A percentile compares a stretch with the other conserved stretches of the same genome.
Evolutionary conservation across 1,284 basidiomycete genomes (phyloP).

Genomic region (Rhodotorula glutinis): DNA sequence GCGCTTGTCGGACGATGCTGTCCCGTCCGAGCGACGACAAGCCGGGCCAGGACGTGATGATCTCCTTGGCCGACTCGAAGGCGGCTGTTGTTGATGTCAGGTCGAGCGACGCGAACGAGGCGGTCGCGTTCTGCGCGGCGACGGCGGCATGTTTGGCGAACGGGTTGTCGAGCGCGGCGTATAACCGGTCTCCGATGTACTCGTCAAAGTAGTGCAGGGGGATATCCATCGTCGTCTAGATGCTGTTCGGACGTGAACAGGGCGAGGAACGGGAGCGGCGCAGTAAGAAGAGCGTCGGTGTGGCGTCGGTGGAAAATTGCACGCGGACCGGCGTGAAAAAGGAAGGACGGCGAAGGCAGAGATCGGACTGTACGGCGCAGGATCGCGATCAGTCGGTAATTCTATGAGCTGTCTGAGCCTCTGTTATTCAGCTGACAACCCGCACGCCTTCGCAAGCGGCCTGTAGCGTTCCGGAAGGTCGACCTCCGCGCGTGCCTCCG

Average conservation of each 20-base stretch:
- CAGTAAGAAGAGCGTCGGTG: not conserved
- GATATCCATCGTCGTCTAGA: conserved; percentile 19
- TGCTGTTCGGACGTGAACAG: not conserved
- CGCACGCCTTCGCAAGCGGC: too few relatives aligned
- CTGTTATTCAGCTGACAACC: too few relatives aligned
- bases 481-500: too few relatives aligned
- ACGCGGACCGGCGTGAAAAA: too few relatives aligned
- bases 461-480: too few relatives aligned
- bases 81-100: conserved; percentile 42
- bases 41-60: conserved; percentile 38
- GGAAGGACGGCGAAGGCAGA: too few relatives aligned
- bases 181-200: conserved; percentile 71
- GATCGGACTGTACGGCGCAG: too few relatives aligned
- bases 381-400: too few relatives aligned
- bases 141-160: conserved; percentile 54
- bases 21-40: conserved; percentile 75
- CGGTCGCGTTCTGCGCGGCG: conserved; percentile 41
- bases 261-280: not conserved
- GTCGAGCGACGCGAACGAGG: conserved; percentile 42
- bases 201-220: conserved; percentile 60
- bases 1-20: conserved; percentile 69
- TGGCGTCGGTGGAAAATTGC: too few relatives aligned
- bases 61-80: conserved; percentile 44
- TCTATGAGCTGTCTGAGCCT: too few relatives aligned
- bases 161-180: conserved; percentile 60